Evolutionary conservation across 768 basidiomycete genomes (phyloP), one percentile per base, ranked within the genome.

Genomic region (Lentinula edodes): DNA sequence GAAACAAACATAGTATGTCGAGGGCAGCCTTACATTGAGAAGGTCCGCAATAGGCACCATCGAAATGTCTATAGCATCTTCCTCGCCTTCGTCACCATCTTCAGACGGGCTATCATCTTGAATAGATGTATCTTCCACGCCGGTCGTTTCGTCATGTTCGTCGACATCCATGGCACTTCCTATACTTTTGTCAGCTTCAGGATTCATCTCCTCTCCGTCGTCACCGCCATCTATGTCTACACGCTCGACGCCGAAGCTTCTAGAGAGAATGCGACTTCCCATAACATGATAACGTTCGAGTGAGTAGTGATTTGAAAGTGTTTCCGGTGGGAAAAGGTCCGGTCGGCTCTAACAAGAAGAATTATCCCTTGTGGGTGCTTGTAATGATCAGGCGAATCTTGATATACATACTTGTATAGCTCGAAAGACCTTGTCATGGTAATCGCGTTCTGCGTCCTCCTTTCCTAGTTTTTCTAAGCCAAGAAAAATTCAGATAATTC

Each of bases 1-100:
- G 55, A 42, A 23, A 41, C 10, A 41, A 28, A 16, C 5, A 8
- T 15, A 6, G 7, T 16, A 28, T 28, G 28, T 3, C 28, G 28
- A 28, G 28, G 28, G 12, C 16, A 56, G 20, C 8, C 28, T 56
- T 32, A 56, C 55, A 68, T 99, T 99, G 53, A 99, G 76, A 77
- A 98, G 86, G 73, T 99, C 97, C 3, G 97, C 97, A 77, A 98
- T 86, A 0, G 96, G 95, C 4, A 98, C 90, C 94, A 98, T 95
- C 2, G 90, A 86, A 9, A 91, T 85, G 63, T 90, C 85, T 9
- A 81, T 82, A 18, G 83, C 84, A 3, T 72, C 76, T 1, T 82
- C 83, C 16, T 85, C 82, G 4, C 81, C 81, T 12, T 74, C 71
- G 13, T 74, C 64, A 7, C 64, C 61, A n/a, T 65, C 62, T 34